Conservation (phyloP, 192 early-diverging fungal genomes). For the Dissophora globulifera region DNA sequence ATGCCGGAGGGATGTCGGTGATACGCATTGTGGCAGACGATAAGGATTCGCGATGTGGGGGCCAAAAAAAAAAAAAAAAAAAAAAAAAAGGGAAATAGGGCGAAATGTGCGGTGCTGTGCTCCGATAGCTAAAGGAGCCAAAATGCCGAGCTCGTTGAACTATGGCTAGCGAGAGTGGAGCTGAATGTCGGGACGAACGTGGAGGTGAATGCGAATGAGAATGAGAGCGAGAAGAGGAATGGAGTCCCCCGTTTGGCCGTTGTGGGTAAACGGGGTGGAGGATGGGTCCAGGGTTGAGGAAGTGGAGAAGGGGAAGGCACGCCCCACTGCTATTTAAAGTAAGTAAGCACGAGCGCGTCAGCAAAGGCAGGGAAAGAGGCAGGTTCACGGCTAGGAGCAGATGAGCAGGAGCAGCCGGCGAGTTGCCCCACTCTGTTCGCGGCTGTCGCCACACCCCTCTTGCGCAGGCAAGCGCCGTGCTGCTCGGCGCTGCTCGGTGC, state of each 20-base stretch:
- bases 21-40: constrained; percentile 7
- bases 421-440: not conserved
- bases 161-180: no score
- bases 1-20: constrained; percentile 13
- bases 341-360: not conserved
- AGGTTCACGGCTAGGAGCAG: no score
- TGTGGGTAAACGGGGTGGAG: not conserved
- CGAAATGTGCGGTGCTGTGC: no score
- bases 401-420: no score
- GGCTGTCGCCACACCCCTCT: no score
- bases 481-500: no score
- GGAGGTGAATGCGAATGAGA: no score
- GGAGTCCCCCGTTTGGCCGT: not conserved
- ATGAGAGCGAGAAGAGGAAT: no score
- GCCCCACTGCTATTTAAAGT: not conserved
- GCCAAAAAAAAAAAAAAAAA: not conserved
- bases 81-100: not conserved
- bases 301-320: not conserved
- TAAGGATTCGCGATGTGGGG: not conserved
- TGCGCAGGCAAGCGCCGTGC: no score
- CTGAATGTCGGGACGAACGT: no score
- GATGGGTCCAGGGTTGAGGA: not conserved
- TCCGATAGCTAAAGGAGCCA: not conserved
- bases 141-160: no score
- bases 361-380: not conserved